Evolutionary conservation across 2,329 filamentous ascomycete species (phyloP), one percentile per base, ranked within the genome.

Genomic region (Xylariaceae sp.): DNA sequence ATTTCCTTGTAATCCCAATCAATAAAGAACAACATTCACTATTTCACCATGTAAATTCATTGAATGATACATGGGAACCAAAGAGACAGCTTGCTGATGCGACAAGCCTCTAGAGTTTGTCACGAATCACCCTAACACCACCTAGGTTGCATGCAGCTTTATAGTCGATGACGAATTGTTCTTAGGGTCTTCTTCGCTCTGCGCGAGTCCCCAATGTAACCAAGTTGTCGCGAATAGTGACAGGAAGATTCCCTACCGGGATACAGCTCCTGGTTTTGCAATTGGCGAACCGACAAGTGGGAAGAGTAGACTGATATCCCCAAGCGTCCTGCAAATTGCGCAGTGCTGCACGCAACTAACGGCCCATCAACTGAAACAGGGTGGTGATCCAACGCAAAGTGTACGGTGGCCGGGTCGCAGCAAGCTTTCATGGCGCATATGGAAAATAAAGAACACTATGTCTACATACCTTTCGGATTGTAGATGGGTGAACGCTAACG

Each of bases 371-470:
- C 41, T 43, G 40, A 36, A 34, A 26, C 33, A 24, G 31, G 24
- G 17, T 9, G 36, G 33, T 19, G 43, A 16, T 40, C 41, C 31
- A 21, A 33, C 45, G 19, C 33, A 21, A 19, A 24, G 21, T 26
- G 45, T 21, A 48, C 14, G 28, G 39, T 36, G 43, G 16, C 29
- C 36, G 47, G 43, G 49, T 50, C 43, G 44, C 45, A 56, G 31
- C 43, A 62, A 54, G 50, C 57, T 60, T 48, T 51, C 28, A 44
- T 26, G 23, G 50, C 58, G 54, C 60, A 60, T 59, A 47, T 28
- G 24, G 46, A 33, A 36, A 55, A 50, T 28, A 24, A 55, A 36
- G 40, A 36, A 45, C 17, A 14, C n/a, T 41, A 50, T 14, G 39
- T 50, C 50, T 21, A 39, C 40, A n/a, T 29, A 44, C 40, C 40